phyloP scores from a whole-genome alignment of 2,329 filamentous ascomycete species.

The Fragosphaeria purpurea region DNA sequence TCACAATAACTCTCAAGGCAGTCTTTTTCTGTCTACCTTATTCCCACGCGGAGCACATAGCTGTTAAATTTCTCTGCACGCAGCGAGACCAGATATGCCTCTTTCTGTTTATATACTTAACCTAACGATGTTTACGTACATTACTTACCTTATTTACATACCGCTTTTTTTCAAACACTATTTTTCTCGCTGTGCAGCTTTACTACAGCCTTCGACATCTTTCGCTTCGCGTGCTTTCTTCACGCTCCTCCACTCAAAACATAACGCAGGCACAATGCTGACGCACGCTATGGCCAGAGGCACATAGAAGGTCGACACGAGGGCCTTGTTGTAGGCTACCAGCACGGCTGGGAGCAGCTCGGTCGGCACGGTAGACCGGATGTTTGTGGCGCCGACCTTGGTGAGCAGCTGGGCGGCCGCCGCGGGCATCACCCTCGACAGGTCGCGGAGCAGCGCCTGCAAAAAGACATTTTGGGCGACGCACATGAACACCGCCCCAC shows the following conservation, averaged over 20 bases:
- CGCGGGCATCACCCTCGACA: constrained; percentile 12
- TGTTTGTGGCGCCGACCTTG: constrained; percentile 2
- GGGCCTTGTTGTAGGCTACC: constrained; percentile 46
- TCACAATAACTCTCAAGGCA: too few species aligned
- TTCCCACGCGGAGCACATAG: too few species aligned
- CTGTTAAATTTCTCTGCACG: too few species aligned
- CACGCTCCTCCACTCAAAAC: constrained; percentile 47
- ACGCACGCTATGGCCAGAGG: constrained; percentile 40
- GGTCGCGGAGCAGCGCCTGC: constrained; percentile 23
- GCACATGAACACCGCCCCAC: constrained; percentile 29
- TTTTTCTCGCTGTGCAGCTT: too few species aligned
- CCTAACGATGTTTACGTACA: too few species aligned
- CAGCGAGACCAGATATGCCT: too few species aligned
- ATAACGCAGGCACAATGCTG: constrained; percentile 40
- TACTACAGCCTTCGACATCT: too few species aligned
- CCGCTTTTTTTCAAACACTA: too few species aligned
- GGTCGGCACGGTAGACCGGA: not conserved
- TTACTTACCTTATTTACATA: too few species aligned
- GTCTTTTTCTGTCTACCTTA: not conserved
- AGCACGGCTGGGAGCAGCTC: constrained; percentile 10
- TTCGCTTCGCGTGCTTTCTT: constrained; percentile 17
- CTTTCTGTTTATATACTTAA: too few species aligned
- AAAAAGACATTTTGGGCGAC: constrained; percentile 30
- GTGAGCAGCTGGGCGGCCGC: not conserved
- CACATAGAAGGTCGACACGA: constrained; percentile 49